These are phyloP conservation scores for Lactifluus subvellereus DNA, from an alignment of 768 basidiomycete species.

Conservation along the genomic window DNA sequence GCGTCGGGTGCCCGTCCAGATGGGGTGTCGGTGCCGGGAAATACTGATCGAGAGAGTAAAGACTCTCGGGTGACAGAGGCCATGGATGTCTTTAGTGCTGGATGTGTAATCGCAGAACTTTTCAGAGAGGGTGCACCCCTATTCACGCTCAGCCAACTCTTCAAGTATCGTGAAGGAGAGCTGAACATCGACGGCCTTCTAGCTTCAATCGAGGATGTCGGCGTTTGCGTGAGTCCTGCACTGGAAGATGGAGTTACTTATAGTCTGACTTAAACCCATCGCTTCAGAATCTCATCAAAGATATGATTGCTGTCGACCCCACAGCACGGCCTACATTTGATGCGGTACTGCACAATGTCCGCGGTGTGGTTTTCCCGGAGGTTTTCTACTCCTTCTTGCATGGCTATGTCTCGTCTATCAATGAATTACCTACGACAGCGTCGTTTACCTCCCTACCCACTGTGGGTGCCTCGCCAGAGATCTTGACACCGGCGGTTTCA, in stretches of 20 bases:
- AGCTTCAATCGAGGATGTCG: constrained; percentile 69
- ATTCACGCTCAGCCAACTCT: constrained; percentile 91
- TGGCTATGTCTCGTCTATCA: constrained; percentile 77
- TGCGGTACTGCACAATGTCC: constrained; percentile 62
- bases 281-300: constrained; percentile 70
- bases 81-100: constrained; percentile 96
- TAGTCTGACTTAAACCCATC: neutral
- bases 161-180: constrained; percentile 88
- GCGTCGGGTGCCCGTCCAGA: constrained; percentile 58
- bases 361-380: constrained; percentile 82
- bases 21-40: constrained; percentile 3
- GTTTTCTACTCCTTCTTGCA: constrained; percentile 94
- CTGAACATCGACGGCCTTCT: constrained; percentile 69
- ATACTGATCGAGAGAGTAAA: constrained; percentile 53
- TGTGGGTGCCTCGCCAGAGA: neutral
- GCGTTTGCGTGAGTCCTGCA: constrained; percentile 61
- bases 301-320: constrained; percentile 86
- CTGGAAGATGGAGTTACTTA: constrained; percentile 9
- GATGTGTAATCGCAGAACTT: constrained; percentile 93
- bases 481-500: constrained; percentile 11
- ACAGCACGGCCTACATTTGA: constrained; percentile 75
- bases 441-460: constrained; percentile 32
- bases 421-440: constrained; percentile 52
- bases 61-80: constrained; percentile 86
- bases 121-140: constrained; percentile 91